Conservation (phyloP, 169 alveolate species). For the Cryptosporidium felis region DNA sequence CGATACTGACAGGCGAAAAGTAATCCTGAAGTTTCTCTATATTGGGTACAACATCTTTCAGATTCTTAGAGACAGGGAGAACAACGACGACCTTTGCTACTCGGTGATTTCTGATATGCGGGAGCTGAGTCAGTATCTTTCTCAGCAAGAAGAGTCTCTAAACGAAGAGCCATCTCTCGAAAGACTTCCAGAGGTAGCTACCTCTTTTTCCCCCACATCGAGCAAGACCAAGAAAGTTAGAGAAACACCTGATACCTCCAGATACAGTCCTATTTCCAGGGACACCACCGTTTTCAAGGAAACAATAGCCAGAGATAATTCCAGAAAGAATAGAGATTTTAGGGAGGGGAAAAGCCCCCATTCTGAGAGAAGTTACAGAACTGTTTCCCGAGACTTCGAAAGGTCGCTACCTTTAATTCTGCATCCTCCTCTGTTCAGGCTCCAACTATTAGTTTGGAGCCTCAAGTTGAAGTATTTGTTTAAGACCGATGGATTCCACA, state of each 20-base stretch:
- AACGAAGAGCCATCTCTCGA: not conserved
- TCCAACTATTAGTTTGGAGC: constrained; percentile 31
- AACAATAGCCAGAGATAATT: not conserved
- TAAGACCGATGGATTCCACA: not conserved
- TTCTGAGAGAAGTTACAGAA: too few relatives aligned
- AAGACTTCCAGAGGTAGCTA: not conserved
- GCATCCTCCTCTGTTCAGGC: constrained; percentile 27
- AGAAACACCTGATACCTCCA: not conserved
- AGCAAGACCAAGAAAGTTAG: not conserved
- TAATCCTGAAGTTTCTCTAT: constrained; percentile 11
- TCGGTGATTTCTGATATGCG: constrained; percentile 27
- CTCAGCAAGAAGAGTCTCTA: not conserved
- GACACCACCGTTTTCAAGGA: not conserved
- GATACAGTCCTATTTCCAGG: too few relatives aligned
- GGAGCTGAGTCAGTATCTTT: constrained; percentile 2
- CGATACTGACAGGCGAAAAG: not conserved
- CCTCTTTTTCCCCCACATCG: not conserved
- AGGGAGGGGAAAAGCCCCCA: too few relatives aligned
- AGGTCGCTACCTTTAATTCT: constrained; percentile 39
- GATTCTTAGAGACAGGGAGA: not conserved
- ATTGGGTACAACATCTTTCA: constrained; percentile 34
- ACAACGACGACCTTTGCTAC: constrained; percentile 10
- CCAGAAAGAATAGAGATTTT: not conserved
- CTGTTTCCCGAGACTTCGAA: too few relatives aligned
- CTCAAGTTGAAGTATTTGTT: not conserved